phyloP scores from a whole-genome alignment of 805 yeast genomes.

The Helenozyma rhizophorensis region DNA sequence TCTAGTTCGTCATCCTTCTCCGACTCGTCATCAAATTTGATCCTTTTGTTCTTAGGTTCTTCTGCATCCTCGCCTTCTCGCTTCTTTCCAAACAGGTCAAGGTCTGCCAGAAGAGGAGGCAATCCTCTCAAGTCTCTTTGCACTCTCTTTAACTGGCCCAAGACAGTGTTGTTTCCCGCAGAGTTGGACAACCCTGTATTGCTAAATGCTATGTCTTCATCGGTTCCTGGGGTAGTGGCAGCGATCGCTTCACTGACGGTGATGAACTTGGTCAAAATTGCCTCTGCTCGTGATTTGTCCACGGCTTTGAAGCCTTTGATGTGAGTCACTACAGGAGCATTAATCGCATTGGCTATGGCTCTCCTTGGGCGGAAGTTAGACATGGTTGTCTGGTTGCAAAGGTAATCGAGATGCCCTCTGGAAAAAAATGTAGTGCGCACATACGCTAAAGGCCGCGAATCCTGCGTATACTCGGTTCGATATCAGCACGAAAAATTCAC shows the following conservation, averaged over 20 bases:
- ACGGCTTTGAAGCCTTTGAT: constrained; percentile 26
- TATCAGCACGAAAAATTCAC: no score
- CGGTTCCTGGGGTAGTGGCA: constrained; percentile 22
- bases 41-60: constrained; percentile 20
- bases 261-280: constrained; percentile 41
- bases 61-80: constrained; percentile 7
- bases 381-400: constrained; percentile 5
- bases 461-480: no score
- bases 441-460: no score
- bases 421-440: constrained; percentile 1
- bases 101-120: constrained; percentile 51
- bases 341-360: constrained; percentile 40
- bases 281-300: constrained; percentile 42
- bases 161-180: constrained; percentile 35
- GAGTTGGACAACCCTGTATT: constrained; percentile 29
- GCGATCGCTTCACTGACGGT: constrained; percentile 32
- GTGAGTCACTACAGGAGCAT: constrained; percentile 43
- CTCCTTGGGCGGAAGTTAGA: constrained; percentile 36
- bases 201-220: constrained; percentile 16
- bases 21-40: constrained; percentile 21
- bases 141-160: constrained; percentile 64
- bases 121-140: constrained; percentile 78
- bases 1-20: constrained; percentile 7
- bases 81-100: constrained; percentile 6
- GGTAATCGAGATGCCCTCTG: background rate